These are phyloP conservation scores for Arachis hypogaea DNA, from an alignment of 306 rosid species.

Conservation along the genomic window DNA sequence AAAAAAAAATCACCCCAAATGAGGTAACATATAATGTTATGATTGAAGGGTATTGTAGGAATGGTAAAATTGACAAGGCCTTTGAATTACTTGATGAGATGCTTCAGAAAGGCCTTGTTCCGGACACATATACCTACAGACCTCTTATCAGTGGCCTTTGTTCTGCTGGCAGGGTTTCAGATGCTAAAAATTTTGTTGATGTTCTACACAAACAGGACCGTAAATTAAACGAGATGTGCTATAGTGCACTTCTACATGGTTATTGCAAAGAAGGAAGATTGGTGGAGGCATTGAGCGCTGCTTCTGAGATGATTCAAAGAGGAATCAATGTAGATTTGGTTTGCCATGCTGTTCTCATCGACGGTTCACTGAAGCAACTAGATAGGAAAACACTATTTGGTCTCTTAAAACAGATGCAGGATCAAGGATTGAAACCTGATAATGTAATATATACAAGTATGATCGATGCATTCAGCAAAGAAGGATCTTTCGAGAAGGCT, in stretches of 20 bases:
- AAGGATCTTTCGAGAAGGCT: slow-evolving; percentile 66
- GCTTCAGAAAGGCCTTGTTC: slow-evolving; percentile 68
- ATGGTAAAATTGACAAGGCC: slow-evolving; percentile 66
- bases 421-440: slow-evolving; percentile 77
- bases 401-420: slow-evolving; percentile 70
- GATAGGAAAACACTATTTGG: slow-evolving; percentile 53
- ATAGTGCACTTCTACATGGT: slow-evolving; percentile 82
- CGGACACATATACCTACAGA: slow-evolving; percentile 84
- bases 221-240: slow-evolving; percentile 82
- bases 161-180: slow-evolving; percentile 69
- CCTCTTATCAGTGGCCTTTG: slow-evolving; percentile 85
- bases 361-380: slow-evolving; percentile 67
- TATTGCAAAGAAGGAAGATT: slow-evolving; percentile 82
- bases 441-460: slow-evolving; percentile 76
- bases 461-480: slow-evolving; percentile 75
- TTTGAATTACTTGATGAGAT: slow-evolving; percentile 81
- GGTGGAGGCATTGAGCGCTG: slow-evolving; percentile 71
- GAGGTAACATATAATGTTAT: slow-evolving; percentile 92
- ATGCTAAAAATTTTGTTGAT: slow-evolving; percentile 77
- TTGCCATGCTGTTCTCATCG: slow-evolving; percentile 76
- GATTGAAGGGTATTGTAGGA: slow-evolving; percentile 78
- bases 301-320: slow-evolving; percentile 71
- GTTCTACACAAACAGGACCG: slow-evolving; percentile 62
- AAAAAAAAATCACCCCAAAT: slow-evolving; percentile 67
- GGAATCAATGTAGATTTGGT: slow-evolving; percentile 85